Base-by-base conservation (phyloP, 2,329 filamentous ascomycete genomes). In the Fusarium incarnatum region DNA sequence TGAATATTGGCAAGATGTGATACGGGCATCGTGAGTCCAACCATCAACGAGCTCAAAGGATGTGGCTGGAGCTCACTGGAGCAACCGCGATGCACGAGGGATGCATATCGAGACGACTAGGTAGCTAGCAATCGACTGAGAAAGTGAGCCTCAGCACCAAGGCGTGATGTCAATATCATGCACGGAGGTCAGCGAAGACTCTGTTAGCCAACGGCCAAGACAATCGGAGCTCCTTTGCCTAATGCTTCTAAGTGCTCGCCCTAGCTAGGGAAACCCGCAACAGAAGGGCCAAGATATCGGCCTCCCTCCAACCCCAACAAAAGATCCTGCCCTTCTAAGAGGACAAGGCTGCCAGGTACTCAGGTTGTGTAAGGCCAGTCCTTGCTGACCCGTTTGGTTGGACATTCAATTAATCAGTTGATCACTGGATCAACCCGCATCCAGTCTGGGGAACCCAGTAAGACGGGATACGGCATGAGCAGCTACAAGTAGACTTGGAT, bases 41-140 rank as follows among this genome's bases (percentile, higher is more conserved):
- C 56, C 63, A 64, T 55, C 55, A 60, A 64, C 56, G 63, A 66
- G 60, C 42, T 62, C 27, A 49, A 56, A 59, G 55, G 60, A 76
- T 75, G 74, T 76, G 74, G 74, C 74, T 75, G 62, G 48, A 75
- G 70, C 69, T 75, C 72, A 73, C 72, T 75, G 65, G 73, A 75
- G 73, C 71, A 69, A 75, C 63, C 55, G 45, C 53, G 50, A 46
- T 54, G 64, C 70, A 73, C 60, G 71, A 50, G 57, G 53, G 60
- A 49, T 64, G 68, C 60, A 66, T 46, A 49, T 58, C 30, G 44
- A 62, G 57, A 70, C 37, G 49, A 41, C 52, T 58, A 45, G 52
- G 57, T 34, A 56, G 48, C 47, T 63, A 61, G 58, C 30, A 60
- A 53, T 49, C 61, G 48, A 56, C 34, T 41, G 50, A 57, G 50